Percentiles rank a stretch among this genome's conserved stretches.
Conservation (phyloP, 306 rosid genomes). For the Glycine soja region DNA sequence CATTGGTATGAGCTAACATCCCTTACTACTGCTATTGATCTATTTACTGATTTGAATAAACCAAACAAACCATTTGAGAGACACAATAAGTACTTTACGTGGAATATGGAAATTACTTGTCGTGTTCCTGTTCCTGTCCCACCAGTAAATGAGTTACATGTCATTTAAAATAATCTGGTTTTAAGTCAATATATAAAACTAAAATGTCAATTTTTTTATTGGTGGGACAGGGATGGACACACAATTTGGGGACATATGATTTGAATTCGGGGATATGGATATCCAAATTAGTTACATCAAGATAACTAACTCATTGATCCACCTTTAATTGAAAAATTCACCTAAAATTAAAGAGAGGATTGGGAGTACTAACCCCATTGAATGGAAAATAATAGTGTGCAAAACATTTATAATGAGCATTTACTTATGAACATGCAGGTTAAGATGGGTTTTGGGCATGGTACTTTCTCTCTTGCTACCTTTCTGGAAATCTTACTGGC, state of each 20-base stretch:
- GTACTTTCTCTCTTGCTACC: slow-evolving; percentile 47
- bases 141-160: not conserved
- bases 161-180: not conserved
- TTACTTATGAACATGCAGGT: slow-evolving; percentile 46
- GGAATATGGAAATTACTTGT: not conserved
- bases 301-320: not conserved
- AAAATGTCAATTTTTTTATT: not conserved
- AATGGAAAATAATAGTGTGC: not conserved
- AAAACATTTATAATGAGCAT: not conserved
- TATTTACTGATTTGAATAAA: slow-evolving; percentile 17
- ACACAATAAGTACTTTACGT: not conserved
- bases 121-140: not conserved
- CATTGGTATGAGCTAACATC: slow-evolving; percentile 41
- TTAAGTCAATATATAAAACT: not conserved
- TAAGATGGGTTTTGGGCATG: slow-evolving; percentile 53
- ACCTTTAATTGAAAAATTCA: not conserved
- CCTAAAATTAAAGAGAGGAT: slow-evolving; percentile 2
- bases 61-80: slow-evolving; percentile 19
- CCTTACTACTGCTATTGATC: slow-evolving; percentile 7
- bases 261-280: not conserved
- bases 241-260: not conserved
- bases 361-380: not conserved
- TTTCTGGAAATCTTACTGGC: slow-evolving; percentile 47
- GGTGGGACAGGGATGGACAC: not conserved
- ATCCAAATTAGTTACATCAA: not conserved